Percentiles rank a stretch among this genome's conserved stretches.
phyloP scores from a whole-genome alignment of 139 green algal species.

The Coelastrella sp. region DNA sequence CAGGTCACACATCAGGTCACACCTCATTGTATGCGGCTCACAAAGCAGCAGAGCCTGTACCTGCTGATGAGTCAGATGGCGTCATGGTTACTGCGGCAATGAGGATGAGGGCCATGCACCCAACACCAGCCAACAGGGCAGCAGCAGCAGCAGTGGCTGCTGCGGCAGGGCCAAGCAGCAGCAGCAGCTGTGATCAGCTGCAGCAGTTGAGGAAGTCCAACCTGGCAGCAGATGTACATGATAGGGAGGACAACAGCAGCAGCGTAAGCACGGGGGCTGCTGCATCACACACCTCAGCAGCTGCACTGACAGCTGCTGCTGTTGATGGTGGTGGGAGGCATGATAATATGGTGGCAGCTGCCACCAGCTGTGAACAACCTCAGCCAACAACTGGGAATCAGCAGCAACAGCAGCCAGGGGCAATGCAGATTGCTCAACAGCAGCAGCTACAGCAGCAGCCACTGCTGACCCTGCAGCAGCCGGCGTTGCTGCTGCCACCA shows the following conservation, averaged over 20 bases:
- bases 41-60: not conserved
- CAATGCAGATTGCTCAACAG: not conserved
- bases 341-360: constrained; percentile 5
- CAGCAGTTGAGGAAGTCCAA: not conserved
- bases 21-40: not conserved
- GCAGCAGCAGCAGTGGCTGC: not conserved
- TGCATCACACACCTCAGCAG: not conserved
- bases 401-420: no score
- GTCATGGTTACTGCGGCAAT: not conserved
- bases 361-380: not conserved
- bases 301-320: not conserved
- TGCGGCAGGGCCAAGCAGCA: not conserved
- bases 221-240: no score
- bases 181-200: not conserved
- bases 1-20: no score
- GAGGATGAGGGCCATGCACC: not conserved
- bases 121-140: not conserved
- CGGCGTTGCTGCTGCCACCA: no score
- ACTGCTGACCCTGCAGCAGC: not conserved
- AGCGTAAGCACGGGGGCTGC: no score
- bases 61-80: not conserved
- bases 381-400: not conserved
- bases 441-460: constrained; percentile 21
- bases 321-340: not conserved
- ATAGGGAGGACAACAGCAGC: not conserved